Percentiles rank a stretch among this genome's conserved stretches.
phyloP scores from a whole-genome alignment of 2,329 filamentous ascomycete genomes.

The Monilinia vaccinii-corymbosi region DNA sequence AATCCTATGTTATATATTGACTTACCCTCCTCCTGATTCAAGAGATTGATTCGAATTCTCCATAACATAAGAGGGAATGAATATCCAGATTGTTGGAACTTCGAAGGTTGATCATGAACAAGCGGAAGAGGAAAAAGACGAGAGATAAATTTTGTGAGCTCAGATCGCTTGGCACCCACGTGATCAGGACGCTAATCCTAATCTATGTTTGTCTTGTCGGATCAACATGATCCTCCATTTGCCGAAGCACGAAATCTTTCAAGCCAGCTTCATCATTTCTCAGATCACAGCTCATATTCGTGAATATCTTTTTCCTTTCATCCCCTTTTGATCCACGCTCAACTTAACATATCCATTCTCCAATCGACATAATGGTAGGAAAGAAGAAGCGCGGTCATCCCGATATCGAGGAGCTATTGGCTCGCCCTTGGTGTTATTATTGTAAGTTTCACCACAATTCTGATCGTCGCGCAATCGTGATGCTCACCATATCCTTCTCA shows the following conservation, averaged over 20 bases:
- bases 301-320: neutral
- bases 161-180: neutral
- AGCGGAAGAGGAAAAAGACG: neutral
- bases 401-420: conserved; percentile 78
- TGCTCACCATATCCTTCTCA: neutral
- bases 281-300: neutral
- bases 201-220: neutral
- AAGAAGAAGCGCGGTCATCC: conserved; percentile 87
- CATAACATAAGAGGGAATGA: neutral
- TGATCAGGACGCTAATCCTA: neutral
- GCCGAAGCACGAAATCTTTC: conserved; percentile 1
- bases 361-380: conserved; percentile 48
- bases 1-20: neutral
- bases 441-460: conserved; percentile 43
- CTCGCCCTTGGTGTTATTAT: conserved; percentile 95
- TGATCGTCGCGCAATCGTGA: neutral
- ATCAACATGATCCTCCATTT: neutral
- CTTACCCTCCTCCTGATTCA: neutral
- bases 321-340: neutral
- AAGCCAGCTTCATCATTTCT: neutral
- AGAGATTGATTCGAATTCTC: neutral
- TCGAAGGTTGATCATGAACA: neutral
- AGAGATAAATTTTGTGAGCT: neutral
- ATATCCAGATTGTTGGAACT: neutral
- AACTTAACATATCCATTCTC: neutral